These are phyloP conservation scores for Centaurea solstitialis DNA, from an alignment of 129 eudicot genomes.

Conservation along the genomic window DNA sequence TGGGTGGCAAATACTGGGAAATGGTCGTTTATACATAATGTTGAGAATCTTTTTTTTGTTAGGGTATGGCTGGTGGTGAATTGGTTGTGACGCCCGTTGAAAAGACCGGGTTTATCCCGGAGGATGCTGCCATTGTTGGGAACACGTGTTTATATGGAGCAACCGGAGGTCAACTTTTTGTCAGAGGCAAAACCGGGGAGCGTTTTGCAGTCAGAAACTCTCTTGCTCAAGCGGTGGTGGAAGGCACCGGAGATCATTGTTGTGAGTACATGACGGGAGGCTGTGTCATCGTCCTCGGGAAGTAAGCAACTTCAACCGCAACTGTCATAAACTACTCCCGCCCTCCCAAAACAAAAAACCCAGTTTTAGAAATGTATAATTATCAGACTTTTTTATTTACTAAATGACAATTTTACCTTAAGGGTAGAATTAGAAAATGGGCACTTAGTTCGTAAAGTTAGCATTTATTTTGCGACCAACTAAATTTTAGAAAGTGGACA, in stretches of 20 bases:
- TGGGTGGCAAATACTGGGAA: background rate
- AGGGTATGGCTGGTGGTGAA: constrained; percentile 99
- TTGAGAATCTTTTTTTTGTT: constrained; percentile 5
- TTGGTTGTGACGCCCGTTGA: constrained; percentile 83
- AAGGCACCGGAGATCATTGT: constrained; percentile 97
- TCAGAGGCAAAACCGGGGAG: constrained; percentile 97
- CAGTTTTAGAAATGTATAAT: too few species aligned
- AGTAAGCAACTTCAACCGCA: constrained; percentile 43
- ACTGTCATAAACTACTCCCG: background rate
- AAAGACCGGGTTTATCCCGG: constrained; percentile 74
- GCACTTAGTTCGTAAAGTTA: background rate
- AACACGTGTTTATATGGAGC: constrained; percentile 97
- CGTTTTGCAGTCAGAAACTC: constrained; percentile 99
- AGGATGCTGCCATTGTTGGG: constrained; percentile 94
- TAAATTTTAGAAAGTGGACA: background rate
- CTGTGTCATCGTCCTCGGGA: constrained; percentile 91
- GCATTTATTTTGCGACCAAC: background rate
- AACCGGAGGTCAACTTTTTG: constrained; percentile 93
- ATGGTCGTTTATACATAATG: background rate
- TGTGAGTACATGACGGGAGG: constrained; percentile 99
- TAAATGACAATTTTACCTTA: background rate
- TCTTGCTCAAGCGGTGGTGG: constrained; percentile 95
- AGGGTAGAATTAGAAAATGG: background rate
- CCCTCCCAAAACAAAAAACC: background rate
- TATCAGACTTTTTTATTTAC: background rate